Evolutionary conservation across 305 asterid species (phyloP).

Genomic region (Fraxinus floribunda): DNA sequence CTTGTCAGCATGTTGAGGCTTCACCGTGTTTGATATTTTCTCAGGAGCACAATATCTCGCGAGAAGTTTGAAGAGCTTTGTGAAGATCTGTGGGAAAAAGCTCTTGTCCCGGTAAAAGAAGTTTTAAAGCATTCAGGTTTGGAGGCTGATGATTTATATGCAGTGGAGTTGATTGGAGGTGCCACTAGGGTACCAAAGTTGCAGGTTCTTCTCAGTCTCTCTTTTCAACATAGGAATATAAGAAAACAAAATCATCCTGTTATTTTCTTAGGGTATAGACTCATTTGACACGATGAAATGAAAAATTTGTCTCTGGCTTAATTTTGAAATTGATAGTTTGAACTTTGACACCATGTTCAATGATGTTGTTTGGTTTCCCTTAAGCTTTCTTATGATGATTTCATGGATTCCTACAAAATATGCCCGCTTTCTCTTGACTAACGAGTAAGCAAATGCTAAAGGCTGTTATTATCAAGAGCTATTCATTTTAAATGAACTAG

Average conservation of each 20-base stretch:
- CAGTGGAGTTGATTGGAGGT: conserved; percentile 98
- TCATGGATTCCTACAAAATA: conserved; percentile 1
- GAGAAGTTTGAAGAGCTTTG: conserved; percentile 97
- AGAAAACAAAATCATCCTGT: not conserved
- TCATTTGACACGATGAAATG: conserved; percentile 1
- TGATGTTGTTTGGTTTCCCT: not conserved
- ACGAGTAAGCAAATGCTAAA: not conserved
- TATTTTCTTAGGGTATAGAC: not conserved
- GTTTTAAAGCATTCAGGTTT: conserved; percentile 73
- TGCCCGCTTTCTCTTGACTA: conserved; percentile 8
- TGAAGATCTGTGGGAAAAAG: conserved; percentile 79
- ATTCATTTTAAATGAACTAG: conserved; percentile 18
- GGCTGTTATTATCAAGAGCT: conserved; percentile 2
- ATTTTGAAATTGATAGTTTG: conserved; percentile 10
- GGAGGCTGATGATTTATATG: conserved; percentile 71
- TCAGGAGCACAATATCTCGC: conserved; percentile 90
- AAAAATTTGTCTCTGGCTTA: conserved; percentile 8
- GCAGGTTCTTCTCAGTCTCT: conserved; percentile 58
- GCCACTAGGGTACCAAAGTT: conserved; percentile 95
- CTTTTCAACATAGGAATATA: not conserved
- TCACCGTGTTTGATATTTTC: conserved; percentile 7
- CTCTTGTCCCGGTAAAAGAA: conserved; percentile 78
- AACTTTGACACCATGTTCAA: not conserved
- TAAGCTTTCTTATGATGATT: conserved; percentile 7
- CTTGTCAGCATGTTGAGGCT: not conserved